Base-by-base conservation (phyloP, 345 rosid genomes). In the Brassica juncea region DNA sequence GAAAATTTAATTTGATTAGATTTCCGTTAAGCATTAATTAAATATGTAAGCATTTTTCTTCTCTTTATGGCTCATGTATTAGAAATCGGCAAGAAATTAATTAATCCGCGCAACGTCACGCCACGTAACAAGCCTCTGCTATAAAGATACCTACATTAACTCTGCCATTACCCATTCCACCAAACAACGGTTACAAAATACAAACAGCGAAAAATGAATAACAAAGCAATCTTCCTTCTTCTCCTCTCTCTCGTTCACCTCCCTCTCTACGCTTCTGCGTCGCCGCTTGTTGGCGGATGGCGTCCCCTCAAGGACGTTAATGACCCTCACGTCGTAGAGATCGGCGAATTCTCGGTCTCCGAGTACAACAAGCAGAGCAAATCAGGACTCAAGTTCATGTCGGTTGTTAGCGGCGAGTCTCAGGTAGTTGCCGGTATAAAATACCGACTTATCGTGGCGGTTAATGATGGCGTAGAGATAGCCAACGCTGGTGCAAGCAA, bases 401-500 rank as follows among this genome's bases (percentile, higher is more conserved):
- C 5, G 4, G 83, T 89, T 52, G 81, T 80, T 21, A 15, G 73
- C 19, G 92, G 92, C 23, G 90, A 88, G 73, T 23, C 57, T 9
- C 93, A 91, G 79, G 87, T 86, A 15, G 94, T 89, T 1, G 0
- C 88, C 0, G 97, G 93, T 1, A 78, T 0, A 4, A 91, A 88
- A 19, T 91, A 91, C 70, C 65, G 78, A 35, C 88, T 91, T 5
- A 30, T 54, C 6, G 4, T 88, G 73, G 39, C 66, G 19, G 89
- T 66, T 0, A 44, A 12, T 4, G 62, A 60, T 0, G 86, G 47
- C n/a, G 5, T 14, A 30, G 5, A 52, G 10, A 8, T 1, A 65
- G 4, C 67, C 67, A 14, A 9, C 11, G 55, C 31, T 44, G 80
- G 71, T 1, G 30, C 6, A 15, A 31, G 55, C 31, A 78, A 70